phyloP scores from a whole-genome alignment of 208 protist genomes.

The Borovskyia barvae region DNA sequence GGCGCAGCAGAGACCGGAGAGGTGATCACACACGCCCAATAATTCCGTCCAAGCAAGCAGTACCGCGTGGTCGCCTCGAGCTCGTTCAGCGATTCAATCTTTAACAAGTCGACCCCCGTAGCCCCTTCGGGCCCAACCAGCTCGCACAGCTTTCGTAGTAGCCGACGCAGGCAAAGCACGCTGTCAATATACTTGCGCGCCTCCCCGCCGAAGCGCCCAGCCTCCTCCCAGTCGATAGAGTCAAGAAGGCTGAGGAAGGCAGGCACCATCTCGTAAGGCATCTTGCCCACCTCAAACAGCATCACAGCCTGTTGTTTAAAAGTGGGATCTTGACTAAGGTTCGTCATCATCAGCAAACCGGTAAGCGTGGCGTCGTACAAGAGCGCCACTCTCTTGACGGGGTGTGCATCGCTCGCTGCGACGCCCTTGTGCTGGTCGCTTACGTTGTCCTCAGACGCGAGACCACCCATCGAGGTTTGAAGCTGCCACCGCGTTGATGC shows the following conservation, averaged over 20 bases:
- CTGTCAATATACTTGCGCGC: constrained; percentile 85
- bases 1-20: constrained; percentile 62
- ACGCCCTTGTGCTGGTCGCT: background rate
- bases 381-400: constrained; percentile 89
- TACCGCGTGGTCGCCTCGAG: constrained; percentile 85
- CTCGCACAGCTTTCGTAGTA: constrained; percentile 58
- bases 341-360: constrained; percentile 98
- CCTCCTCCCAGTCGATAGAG: constrained; percentile 38
- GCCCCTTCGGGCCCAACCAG: constrained; percentile 41
- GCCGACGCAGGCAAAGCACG: constrained; percentile 69
- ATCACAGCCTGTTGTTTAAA: constrained; percentile 92
- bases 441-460: too few species aligned
- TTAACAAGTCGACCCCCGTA: constrained; percentile 81
- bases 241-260: constrained; percentile 76
- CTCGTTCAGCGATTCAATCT: constrained; percentile 89
- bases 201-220: constrained; percentile 67
- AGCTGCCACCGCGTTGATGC: constrained; percentile 19
- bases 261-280: constrained; percentile 74
- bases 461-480: constrained; percentile 12
- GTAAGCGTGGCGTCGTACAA: constrained; percentile 96
- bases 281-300: constrained; percentile 90
- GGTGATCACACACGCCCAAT: constrained; percentile 76
- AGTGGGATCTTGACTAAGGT: constrained; percentile 81
- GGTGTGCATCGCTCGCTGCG: constrained; percentile 21
- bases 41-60: constrained; percentile 85